Base-by-base conservation (phyloP, 1,284 basidiomycete genomes). In the Stygiomarasmius scandens region DNA sequence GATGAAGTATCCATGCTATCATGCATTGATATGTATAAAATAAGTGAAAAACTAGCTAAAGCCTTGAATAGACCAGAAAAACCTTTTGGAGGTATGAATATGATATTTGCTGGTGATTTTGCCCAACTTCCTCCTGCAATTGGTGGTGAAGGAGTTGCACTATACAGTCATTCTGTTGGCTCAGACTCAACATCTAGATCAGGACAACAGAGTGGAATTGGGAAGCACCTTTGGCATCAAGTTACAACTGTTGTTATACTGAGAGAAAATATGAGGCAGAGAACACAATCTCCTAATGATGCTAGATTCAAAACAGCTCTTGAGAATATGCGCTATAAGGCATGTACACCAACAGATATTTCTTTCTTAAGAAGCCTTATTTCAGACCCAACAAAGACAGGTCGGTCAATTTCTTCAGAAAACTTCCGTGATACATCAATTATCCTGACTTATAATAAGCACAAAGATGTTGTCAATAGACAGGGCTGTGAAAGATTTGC, bases 251-350 rank as follows among this genome's bases (percentile, higher is more conserved):
- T 76, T 2, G 71, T 77, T 0, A 70, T 76, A 11, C 55, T 76
- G 1, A 20, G 65, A 6, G 20, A 74, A 55, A 77, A 77, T 62
- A 77, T 77, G 75, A 12, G 73, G 5, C 75, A 77, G 50, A 59
- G 52, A 2, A 54, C 22, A 0, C 55, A 65, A 23, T 61, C 61
- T 6, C 9, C 23, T 2, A 63, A 67, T 0, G 74, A 77, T 63
- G 23, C 19, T 0, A 61, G 58, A 27, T 65, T 75, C 8, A 49
- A 70, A 20, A 61, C 29, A 0, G 67, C 70, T 0, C 50, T 79
- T 66, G n/a, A n/a, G n/a, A n/a, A n/a, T n/a, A n/a, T n/a, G n/a
- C n/a, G n/a, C n/a, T n/a, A n/a, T n/a, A n/a, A 62, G n/a, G 56
- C 66, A 0, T 77, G 75, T 53, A 75, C 72, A 1, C 2, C 36